Percentiles rank a stretch among this genome's conserved stretches.
Conservation (phyloP, 768 basidiomycete genomes). For the Boletus rubropictus region DNA sequence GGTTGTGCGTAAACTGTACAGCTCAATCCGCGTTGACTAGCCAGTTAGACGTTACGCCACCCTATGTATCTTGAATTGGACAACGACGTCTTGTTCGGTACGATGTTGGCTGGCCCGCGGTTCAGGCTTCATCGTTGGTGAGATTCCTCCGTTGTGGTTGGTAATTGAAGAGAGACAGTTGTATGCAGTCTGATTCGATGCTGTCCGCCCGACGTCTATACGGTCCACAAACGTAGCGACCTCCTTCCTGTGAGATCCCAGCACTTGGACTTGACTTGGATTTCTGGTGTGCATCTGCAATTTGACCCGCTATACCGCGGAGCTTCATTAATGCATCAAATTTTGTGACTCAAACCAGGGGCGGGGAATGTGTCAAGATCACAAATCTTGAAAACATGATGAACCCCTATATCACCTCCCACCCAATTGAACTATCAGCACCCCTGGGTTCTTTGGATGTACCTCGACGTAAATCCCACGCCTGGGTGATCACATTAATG, state of each 20-base stretch:
- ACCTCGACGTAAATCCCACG: constrained; percentile 64
- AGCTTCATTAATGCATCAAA: background rate
- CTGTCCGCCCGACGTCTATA: background rate
- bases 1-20: constrained; percentile 82
- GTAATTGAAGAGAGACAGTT: background rate
- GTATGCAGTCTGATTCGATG: background rate
- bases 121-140: background rate
- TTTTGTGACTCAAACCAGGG: background rate
- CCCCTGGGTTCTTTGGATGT: constrained; percentile 78
- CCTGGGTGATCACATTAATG: constrained; percentile 34
- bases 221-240: background rate
- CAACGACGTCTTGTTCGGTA: background rate
- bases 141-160: background rate
- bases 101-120: background rate
- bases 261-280: background rate
- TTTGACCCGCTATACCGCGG: background rate
- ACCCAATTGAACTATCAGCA: constrained; percentile 60
- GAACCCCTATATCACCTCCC: background rate
- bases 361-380: background rate
- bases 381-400: background rate
- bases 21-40: constrained; percentile 72
- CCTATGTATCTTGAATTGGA: constrained; percentile 11
- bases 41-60: background rate
- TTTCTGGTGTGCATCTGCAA: background rate
- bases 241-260: background rate